These are phyloP conservation scores for Cladobotryum protrusum DNA, from an alignment of 2,329 filamentous ascomycete genomes.

Conservation along the genomic window DNA sequence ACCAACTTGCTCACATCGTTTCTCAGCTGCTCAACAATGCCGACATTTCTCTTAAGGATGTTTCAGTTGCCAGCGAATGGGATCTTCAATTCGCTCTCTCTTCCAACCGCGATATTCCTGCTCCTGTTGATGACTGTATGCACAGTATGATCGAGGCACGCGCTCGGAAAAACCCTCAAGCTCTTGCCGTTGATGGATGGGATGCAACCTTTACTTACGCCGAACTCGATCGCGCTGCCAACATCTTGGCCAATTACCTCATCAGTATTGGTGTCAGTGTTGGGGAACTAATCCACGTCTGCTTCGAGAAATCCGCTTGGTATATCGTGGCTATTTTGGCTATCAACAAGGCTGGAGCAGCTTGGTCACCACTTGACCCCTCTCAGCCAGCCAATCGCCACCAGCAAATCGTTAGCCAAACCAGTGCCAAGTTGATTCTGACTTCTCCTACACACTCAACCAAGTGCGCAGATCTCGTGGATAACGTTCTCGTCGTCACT, in stretches of 20 bases:
- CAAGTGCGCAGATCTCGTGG: neutral
- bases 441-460: neutral
- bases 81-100: constrained; percentile 1
- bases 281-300: constrained; percentile 1
- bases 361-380: constrained; percentile 5
- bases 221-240: neutral
- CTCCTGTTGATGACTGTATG: neutral
- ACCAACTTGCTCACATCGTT: constrained; percentile 2
- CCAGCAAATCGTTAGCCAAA: constrained; percentile 4
- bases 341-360: constrained; percentile 8
- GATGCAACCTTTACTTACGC: constrained; percentile 2
- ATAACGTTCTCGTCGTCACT: neutral
- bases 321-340: constrained; percentile 2
- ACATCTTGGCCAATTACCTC: constrained; percentile 1
- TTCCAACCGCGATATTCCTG: neutral
- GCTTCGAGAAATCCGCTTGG: constrained; percentile 9
- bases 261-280: neutral
- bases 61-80: constrained; percentile 3
- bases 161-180: neutral
- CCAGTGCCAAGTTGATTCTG: too few species aligned
- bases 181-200: constrained; percentile 1
- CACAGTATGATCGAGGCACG: neutral
- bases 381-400: constrained; percentile 2
- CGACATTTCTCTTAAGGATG: neutral
- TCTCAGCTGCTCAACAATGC: neutral